A percentile compares a stretch with the other conserved stretches of the same genome.
These are phyloP conservation scores for Gloeostereum incarnatum DNA, from an alignment of 768 basidiomycete genomes.

Conservation along the genomic window DNA sequence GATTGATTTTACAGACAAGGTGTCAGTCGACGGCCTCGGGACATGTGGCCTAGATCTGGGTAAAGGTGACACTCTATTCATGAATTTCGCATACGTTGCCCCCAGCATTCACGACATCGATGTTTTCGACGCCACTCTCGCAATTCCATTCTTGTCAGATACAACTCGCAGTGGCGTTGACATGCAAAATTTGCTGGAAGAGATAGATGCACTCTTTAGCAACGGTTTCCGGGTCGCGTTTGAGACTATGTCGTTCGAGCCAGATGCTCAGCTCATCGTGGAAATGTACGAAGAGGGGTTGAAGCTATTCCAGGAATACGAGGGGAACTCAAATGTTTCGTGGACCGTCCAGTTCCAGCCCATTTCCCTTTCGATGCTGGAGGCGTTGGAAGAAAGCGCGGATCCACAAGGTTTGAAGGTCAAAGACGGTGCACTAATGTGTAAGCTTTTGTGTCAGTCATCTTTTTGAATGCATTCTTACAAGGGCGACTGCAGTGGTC, in stretches of 20 bases:
- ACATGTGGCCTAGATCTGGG: background rate
- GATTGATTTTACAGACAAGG: background rate
- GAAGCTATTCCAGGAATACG: slow-evolving; percentile 8
- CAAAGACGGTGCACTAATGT: slow-evolving; percentile 9
- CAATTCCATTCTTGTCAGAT: background rate
- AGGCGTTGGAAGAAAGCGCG: slow-evolving; percentile 7
- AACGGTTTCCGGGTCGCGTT: background rate
- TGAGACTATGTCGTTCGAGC: slow-evolving; percentile 8
- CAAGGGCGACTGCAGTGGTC: slow-evolving; percentile 4
- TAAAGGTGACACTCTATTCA: background rate
- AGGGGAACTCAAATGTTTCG: slow-evolving; percentile 8
- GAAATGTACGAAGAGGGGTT: slow-evolving; percentile 9
- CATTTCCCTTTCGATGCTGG: slow-evolving; percentile 4
- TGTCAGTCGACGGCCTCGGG: background rate
- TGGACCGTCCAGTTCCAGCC: slow-evolving; percentile 9
- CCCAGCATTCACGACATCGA: background rate
- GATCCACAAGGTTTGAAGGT: slow-evolving; percentile 10
- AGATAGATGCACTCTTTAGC: background rate
- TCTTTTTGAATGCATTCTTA: background rate
- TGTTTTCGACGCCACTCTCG: background rate
- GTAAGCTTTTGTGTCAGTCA: slow-evolving; percentile 1
- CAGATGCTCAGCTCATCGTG: slow-evolving; percentile 9
- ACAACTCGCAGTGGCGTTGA: background rate
- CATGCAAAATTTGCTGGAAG: background rate
- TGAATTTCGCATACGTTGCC: background rate